A percentile compares a stretch with the other conserved stretches of the same genome.
Conservation (phyloP, 1,139 yeast species). For the Kodamaea sp. region DNA sequence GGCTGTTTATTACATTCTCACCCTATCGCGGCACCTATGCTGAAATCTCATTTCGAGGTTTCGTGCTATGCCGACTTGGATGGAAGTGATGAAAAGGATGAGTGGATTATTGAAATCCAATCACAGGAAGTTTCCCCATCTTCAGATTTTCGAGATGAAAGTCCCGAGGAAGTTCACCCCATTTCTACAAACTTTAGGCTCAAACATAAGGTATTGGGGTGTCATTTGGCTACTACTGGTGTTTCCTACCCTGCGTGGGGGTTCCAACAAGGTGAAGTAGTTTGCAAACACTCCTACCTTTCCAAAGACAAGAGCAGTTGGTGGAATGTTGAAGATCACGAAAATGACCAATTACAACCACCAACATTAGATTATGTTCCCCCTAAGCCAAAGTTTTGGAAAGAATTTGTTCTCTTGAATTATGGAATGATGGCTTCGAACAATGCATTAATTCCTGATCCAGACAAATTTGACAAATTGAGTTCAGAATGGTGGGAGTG, state of each 20-base stretch:
- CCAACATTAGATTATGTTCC: conserved; percentile 49
- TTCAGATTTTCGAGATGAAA: conserved; percentile 42
- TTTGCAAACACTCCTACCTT: conserved; percentile 57
- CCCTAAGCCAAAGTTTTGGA: conserved; percentile 70
- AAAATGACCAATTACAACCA: conserved; percentile 41
- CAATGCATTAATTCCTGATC: conserved; percentile 74
- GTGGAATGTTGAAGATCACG: conserved; percentile 80
- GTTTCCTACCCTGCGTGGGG: conserved; percentile 78
- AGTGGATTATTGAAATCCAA: conserved; percentile 70
- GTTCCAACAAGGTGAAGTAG: conserved; percentile 76
- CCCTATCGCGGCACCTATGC: conserved; percentile 54
- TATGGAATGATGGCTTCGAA: conserved; percentile 81
- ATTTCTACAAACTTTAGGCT: conserved; percentile 69
- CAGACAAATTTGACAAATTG: conserved; percentile 61
- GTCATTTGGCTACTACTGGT: conserved; percentile 76
- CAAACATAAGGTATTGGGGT: conserved; percentile 61
- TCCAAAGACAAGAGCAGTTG: conserved; percentile 65
- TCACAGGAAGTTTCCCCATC: conserved; percentile 58
- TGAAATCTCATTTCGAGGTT: conserved; percentile 58
- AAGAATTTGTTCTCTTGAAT: conserved; percentile 67
- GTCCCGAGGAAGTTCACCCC: conserved; percentile 54
- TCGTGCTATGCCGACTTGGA: conserved; percentile 64
- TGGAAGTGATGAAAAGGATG: conserved; percentile 63
- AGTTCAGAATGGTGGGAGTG: conserved; percentile 83
- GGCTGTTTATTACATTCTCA: conserved; percentile 65